A percentile compares a stretch with the other conserved stretches of the same genome.
phyloP scores from a whole-genome alignment of 257 asterid genomes.

The Solanum corneliomulleri region DNA sequence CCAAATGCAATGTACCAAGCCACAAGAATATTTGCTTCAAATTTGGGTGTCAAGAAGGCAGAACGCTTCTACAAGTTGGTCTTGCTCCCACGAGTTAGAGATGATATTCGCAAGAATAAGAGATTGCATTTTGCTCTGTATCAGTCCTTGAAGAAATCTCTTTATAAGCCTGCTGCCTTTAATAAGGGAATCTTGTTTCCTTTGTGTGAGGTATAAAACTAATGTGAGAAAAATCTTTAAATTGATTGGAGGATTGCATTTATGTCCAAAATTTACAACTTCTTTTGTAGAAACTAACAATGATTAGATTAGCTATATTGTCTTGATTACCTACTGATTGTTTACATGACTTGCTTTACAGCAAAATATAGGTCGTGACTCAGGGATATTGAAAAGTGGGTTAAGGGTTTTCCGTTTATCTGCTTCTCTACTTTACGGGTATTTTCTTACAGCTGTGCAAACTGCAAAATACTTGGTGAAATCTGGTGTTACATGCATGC shows the following conservation, averaged over 20 bases:
- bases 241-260: not conserved
- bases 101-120: conserved; percentile 73
- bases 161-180: conserved; percentile 91
- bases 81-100: conserved; percentile 87
- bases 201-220: conserved; percentile 60
- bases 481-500: not conserved
- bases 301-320: not conserved
- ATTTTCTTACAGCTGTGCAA: not conserved
- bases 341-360: not conserved
- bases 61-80: conserved; percentile 81
- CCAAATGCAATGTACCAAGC: conserved; percentile 90
- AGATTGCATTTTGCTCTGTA: conserved; percentile 79
- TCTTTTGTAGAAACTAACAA: not conserved
- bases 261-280: not conserved
- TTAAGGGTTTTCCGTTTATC: not conserved
- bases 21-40: conserved; percentile 85
- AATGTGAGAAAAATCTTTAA: not conserved
- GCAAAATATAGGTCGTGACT: not conserved
- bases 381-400: not conserved
- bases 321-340: not conserved
- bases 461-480: not conserved
- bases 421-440: not conserved
- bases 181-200: conserved; percentile 79
- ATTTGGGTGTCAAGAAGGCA: conserved; percentile 76
- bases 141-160: conserved; percentile 73